Conservation (phyloP, 2,329 filamentous ascomycete species). For the Drechslerella dactyloides region DNA sequence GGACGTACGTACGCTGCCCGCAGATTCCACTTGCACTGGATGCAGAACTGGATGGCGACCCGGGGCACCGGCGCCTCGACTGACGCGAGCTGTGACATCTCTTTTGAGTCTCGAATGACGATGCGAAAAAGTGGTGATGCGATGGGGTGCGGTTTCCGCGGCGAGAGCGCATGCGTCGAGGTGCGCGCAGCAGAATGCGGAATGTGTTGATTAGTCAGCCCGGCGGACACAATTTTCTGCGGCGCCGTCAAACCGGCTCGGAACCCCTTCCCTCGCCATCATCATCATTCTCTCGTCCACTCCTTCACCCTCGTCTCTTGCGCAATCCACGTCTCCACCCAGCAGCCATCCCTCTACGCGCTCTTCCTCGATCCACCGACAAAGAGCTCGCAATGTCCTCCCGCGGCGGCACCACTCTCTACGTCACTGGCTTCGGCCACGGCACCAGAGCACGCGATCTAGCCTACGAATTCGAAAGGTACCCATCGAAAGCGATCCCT, state of each 20-base stretch:
- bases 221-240: neutral
- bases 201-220: constrained; percentile 8
- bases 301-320: constrained; percentile 10
- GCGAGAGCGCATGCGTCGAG: too few relatives aligned
- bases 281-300: neutral
- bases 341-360: neutral
- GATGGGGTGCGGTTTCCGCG: neutral
- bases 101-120: neutral
- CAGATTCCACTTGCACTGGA: constrained; percentile 91
- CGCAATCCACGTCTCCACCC: neutral
- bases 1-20: constrained; percentile 78
- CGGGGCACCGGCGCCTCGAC: constrained; percentile 39
- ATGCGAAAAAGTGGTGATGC: neutral
- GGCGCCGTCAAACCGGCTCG: neutral
- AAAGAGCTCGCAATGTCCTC: constrained; percentile 52
- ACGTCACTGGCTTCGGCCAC: constrained; percentile 81
- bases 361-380: constrained; percentile 7
- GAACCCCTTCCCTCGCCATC: neutral
- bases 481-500: constrained; percentile 54
- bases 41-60: constrained; percentile 81
- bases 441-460: constrained; percentile 99
- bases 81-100: constrained; percentile 29
- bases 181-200: neutral
- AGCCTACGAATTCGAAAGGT: constrained; percentile 60
- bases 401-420: constrained; percentile 55